Evolutionary conservation across 352 stramenopile species (phyloP).

Genomic region (Globisporangium abappressorium): DNA sequence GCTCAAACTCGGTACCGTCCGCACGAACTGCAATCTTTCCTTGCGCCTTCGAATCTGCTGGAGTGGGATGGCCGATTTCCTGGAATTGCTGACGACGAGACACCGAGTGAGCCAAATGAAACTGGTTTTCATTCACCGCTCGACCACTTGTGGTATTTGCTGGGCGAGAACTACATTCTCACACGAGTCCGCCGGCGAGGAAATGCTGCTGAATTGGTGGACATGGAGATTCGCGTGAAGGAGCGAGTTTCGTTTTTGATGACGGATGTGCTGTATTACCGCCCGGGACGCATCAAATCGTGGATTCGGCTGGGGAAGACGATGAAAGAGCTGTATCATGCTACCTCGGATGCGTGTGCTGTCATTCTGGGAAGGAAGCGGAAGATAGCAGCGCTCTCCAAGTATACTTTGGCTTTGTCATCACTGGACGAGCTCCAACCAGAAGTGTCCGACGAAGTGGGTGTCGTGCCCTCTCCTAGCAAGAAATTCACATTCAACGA

Average conservation of each 20-base stretch:
- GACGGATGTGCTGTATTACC: conserved; percentile 62
- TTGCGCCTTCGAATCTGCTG: conserved; percentile 37
- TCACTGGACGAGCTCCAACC: not conserved
- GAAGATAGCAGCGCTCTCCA: conserved; percentile 33
- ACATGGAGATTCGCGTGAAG: conserved; percentile 59
- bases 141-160: conserved; percentile 66
- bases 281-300: conserved; percentile 55
- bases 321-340: conserved; percentile 70
- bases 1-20: not conserved
- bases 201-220: conserved; percentile 52
- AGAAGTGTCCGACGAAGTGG: not conserved
- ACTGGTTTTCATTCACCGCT: conserved; percentile 15
- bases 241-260: conserved; percentile 53
- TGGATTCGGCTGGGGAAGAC: conserved; percentile 66
- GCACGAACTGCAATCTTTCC: conserved; percentile 25
- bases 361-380: conserved; percentile 45
- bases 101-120: not conserved
- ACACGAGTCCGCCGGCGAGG: conserved; percentile 52
- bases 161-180: conserved; percentile 74
- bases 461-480: not conserved
- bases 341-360: conserved; percentile 55
- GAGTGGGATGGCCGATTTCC: conserved; percentile 23
- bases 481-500: conserved; percentile 31
- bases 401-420: conserved; percentile 26
- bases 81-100: not conserved